Percentiles rank a stretch among this genome's conserved stretches.
phyloP scores from a whole-genome alignment of 345 rosid species.

The Toxicodendron radicans region DNA sequence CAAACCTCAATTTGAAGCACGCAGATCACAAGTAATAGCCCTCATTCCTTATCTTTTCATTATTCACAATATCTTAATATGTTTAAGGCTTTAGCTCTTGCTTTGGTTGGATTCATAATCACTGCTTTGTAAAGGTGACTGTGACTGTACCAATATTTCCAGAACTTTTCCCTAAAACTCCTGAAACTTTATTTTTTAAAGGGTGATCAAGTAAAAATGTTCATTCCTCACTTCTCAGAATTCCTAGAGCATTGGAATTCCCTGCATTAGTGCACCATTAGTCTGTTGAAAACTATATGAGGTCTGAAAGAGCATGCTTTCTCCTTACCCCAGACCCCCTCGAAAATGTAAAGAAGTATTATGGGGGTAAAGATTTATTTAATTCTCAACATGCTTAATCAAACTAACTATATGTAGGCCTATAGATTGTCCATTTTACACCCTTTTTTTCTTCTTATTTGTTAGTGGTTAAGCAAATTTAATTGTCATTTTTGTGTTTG shows the following conservation, averaged over 20 bases:
- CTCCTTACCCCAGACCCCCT: not conserved
- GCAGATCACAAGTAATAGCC: conserved; percentile 69
- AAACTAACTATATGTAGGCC: not conserved
- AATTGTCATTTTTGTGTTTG: not conserved
- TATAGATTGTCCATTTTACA: not conserved
- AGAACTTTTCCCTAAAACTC: not conserved
- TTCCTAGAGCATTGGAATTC: not conserved
- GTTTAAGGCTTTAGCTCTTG: conserved; percentile 4
- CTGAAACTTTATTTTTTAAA: not conserved
- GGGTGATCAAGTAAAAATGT: not conserved
- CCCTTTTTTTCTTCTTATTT: not conserved
- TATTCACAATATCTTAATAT: not conserved
- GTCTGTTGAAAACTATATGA: too few species aligned
- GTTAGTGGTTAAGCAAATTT: not conserved
- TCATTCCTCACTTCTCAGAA: not conserved
- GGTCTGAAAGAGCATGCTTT: not conserved
- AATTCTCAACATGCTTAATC: not conserved
- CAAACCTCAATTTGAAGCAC: conserved; percentile 98
- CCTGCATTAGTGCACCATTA: not conserved
- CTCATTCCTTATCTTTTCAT: not conserved
- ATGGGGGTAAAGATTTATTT: not conserved
- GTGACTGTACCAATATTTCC: not conserved
- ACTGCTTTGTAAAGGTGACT: not conserved
- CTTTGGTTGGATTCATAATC: not conserved
- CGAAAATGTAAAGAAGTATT: not conserved